Percentiles rank a stretch among this genome's conserved stretches.
These are phyloP conservation scores for Globisporangium cylindrosporum DNA, from an alignment of 352 stramenopile species.

Conservation along the genomic window DNA sequence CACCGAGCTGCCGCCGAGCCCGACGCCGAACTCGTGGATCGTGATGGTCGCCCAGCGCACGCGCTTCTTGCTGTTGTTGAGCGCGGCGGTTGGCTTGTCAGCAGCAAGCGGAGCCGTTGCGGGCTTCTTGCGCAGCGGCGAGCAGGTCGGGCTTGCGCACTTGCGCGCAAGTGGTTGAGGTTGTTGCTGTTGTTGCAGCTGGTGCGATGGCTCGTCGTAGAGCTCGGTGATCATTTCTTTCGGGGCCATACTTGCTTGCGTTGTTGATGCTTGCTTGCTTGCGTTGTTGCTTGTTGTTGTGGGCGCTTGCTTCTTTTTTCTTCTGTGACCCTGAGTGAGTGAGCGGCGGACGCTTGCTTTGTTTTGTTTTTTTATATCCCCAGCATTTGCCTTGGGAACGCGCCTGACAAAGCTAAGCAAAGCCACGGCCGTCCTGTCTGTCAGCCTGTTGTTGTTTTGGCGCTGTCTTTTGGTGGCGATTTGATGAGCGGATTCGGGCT, in stretches of 20 bases:
- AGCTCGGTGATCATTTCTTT: conserved; percentile 30
- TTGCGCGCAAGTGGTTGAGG: not conserved
- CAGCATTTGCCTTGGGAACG: not conserved
- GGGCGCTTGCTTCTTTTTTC: conserved; percentile 10
- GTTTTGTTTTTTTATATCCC: conserved; percentile 10
- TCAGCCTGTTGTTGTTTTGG: not conserved
- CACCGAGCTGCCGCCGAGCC: conserved; percentile 48
- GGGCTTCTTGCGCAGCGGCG: conserved; percentile 11
- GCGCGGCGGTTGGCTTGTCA: conserved; percentile 10
- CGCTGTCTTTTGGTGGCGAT: conserved; percentile 6
- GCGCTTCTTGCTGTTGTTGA: conserved; percentile 35
- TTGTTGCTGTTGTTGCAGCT: not conserved
- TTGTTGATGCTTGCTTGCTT: conserved; percentile 4
- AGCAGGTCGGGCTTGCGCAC: not conserved
- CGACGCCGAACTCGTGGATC: conserved; percentile 44
- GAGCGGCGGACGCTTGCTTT: not conserved
- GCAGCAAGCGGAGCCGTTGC: not conserved
- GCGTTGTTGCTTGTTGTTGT: not conserved
- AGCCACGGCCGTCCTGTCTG: not conserved
- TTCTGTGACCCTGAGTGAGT: conserved; percentile 1
- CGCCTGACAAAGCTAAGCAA: not conserved
- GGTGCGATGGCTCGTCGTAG: conserved; percentile 13
- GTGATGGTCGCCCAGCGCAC: conserved; percentile 43
- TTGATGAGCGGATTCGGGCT: not conserved
- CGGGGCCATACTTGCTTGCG: conserved; percentile 24